A percentile compares a stretch with the other conserved stretches of the same genome.
phyloP scores from a whole-genome alignment of 2,329 filamentous ascomycete genomes.

The Colletotrichum tropicale region DNA sequence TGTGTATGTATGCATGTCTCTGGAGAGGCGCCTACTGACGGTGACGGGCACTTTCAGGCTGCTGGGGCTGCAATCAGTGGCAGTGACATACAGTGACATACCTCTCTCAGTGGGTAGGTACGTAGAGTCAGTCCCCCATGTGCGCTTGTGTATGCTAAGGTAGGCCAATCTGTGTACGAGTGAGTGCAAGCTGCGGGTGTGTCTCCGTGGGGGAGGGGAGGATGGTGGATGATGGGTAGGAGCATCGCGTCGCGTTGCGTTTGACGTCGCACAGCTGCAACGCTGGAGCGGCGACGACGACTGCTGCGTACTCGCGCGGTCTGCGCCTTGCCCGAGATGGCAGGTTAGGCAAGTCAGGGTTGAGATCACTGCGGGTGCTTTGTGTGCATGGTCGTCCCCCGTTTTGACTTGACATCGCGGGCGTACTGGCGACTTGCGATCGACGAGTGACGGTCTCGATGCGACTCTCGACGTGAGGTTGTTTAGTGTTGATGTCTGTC shows the following conservation, averaged over 20 bases:
- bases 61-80: neutral
- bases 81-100: neutral
- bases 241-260: constrained; percentile 6
- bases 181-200: neutral
- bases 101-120: neutral
- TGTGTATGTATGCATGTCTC: neutral
- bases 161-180: neutral
- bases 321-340: neutral
- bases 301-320: neutral
- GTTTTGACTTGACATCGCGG: neutral
- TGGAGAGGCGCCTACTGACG: neutral
- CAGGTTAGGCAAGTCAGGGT: neutral
- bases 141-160: neutral
- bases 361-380: neutral
- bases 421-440: neutral
- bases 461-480: neutral
- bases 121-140: neutral
- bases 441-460: neutral
- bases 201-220: neutral
- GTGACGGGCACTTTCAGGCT: neutral
- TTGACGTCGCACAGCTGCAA: constrained; percentile 6
- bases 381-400: neutral
- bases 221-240: constrained; percentile 1
- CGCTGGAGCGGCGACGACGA: constrained; percentile 6
- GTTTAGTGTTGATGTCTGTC: neutral